phyloP scores from a whole-genome alignment of 192 early-diverging fungal species.

The Coemansia sp. region DNA sequence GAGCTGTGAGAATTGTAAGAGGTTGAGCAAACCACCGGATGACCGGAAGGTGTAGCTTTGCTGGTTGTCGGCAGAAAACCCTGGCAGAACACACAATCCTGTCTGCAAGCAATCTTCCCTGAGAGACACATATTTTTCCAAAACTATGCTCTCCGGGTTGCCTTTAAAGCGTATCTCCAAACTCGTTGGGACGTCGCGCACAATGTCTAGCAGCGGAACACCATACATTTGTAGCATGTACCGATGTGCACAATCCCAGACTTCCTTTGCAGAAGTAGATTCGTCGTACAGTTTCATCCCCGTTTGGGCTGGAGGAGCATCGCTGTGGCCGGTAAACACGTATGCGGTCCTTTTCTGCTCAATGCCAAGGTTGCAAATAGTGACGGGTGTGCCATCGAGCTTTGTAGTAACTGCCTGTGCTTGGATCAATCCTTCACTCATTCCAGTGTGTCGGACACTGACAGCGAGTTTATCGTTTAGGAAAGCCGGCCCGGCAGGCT shows the following conservation, averaged over 20 bases:
- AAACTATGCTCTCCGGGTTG: background rate
- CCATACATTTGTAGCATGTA: constrained; percentile 84
- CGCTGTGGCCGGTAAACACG: constrained; percentile 88
- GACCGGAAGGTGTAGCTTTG: constrained; percentile 42
- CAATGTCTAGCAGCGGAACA: constrained; percentile 87
- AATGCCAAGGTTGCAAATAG: constrained; percentile 80
- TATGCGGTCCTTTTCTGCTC: constrained; percentile 88
- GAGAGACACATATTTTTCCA: background rate
- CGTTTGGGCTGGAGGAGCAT: constrained; percentile 90
- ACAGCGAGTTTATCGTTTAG: constrained; percentile 79
- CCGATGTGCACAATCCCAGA: constrained; percentile 88
- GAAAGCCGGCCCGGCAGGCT: constrained; percentile 84
- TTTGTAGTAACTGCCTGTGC: constrained; percentile 83
- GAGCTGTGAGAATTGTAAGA: constrained; percentile 94
- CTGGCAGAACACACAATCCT: background rate
- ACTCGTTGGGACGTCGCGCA: constrained; percentile 74
- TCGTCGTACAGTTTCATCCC: constrained; percentile 91
- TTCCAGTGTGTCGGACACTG: constrained; percentile 84
- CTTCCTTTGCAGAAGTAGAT: constrained; percentile 72
- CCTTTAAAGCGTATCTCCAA: constrained; percentile 30
- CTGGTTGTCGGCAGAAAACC: background rate
- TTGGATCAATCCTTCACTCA: constrained; percentile 90
- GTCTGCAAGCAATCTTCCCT: constrained; percentile 27
- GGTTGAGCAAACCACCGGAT: constrained; percentile 80
- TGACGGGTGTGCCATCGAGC: constrained; percentile 58